Conservation (phyloP, 805 yeast genomes). For the Jamesozyma spencerorum region DNA sequence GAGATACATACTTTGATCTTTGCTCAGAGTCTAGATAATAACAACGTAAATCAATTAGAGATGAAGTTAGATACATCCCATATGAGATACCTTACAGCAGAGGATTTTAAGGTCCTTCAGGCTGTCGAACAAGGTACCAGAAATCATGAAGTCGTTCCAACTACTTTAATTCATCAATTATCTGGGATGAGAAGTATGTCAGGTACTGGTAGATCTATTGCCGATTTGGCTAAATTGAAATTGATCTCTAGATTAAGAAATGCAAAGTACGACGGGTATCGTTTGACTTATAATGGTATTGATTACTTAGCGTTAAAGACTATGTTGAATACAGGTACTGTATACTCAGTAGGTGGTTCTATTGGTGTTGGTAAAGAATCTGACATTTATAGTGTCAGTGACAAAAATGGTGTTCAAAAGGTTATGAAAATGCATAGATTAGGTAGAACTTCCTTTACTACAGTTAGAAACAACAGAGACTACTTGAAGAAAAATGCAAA, state of each 20-base stretch:
- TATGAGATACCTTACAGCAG: constrained; percentile 85
- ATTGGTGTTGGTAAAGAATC: constrained; percentile 98
- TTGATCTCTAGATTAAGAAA: constrained; percentile 72
- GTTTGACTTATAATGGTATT: constrained; percentile 79
- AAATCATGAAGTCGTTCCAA: constrained; percentile 93
- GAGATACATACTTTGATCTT: not conserved
- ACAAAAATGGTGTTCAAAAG: constrained; percentile 50
- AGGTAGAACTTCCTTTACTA: constrained; percentile 87
- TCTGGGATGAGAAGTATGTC: constrained; percentile 71
- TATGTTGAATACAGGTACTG: constrained; percentile 61
- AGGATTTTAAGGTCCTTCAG: constrained; percentile 80
- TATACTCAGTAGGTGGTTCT: constrained; percentile 73
- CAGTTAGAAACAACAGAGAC: constrained; percentile 90
- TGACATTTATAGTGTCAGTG: constrained; percentile 80
- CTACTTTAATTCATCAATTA: constrained; percentile 66
- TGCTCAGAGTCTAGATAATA: too few species aligned
- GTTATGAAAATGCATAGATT: constrained; percentile 86
- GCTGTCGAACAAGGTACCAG: constrained; percentile 87
- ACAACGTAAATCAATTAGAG: too few species aligned
- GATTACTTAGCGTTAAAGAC: constrained; percentile 87
- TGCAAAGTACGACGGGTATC: constrained; percentile 91
- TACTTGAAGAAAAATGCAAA: constrained; percentile 57
- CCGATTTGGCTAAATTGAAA: constrained; percentile 80
- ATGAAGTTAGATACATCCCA: constrained; percentile 92
- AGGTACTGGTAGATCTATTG: constrained; percentile 67